phyloP scores from a whole-genome alignment of 768 basidiomycete genomes.

The Tylopilus rubrobrunneus region DNA sequence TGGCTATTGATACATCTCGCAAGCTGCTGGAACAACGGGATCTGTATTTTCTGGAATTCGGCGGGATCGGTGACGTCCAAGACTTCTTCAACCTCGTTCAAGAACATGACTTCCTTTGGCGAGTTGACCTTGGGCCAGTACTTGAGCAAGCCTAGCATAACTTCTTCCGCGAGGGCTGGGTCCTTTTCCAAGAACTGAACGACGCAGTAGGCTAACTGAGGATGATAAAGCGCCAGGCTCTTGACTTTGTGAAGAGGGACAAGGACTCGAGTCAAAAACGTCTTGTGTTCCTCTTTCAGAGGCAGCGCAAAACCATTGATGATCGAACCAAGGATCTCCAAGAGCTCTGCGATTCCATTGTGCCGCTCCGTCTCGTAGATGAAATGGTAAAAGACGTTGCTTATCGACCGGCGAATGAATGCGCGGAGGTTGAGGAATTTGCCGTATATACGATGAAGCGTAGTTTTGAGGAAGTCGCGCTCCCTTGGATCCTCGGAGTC shows the following conservation, averaged over 20 bases:
- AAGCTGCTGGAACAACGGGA: slow-evolving; percentile 89
- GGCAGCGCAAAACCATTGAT: slow-evolving; percentile 99
- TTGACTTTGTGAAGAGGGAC: slow-evolving; percentile 98
- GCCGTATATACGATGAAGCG: slow-evolving; percentile 97
- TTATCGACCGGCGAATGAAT: slow-evolving; percentile 98
- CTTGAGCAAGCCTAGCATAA: slow-evolving; percentile 91
- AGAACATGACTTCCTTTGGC: slow-evolving; percentile 99
- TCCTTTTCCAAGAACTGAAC: slow-evolving; percentile 99
- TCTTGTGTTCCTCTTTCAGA: slow-evolving; percentile 99
- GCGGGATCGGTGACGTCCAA: slow-evolving; percentile 95
- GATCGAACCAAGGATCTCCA: slow-evolving; percentile 98
- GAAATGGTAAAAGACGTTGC: slow-evolving; percentile 99
- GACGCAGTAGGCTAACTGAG: slow-evolving; percentile 98
- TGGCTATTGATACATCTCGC: slow-evolving; percentile 98
- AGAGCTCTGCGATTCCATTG: slow-evolving; percentile 96
- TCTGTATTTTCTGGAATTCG: slow-evolving; percentile 95
- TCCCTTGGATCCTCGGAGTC: slow-evolving; percentile 99
- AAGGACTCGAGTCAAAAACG: slow-evolving; percentile 88
- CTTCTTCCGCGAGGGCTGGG: slow-evolving; percentile 85
- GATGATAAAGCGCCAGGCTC: slow-evolving; percentile 95
- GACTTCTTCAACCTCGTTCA: slow-evolving; percentile 99
- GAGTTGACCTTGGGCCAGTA: slow-evolving; percentile 99
- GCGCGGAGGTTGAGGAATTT: slow-evolving; percentile 99
- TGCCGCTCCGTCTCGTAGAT: slow-evolving; percentile 98
- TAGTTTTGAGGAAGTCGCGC: slow-evolving; percentile 99